A percentile compares a stretch with the other conserved stretches of the same genome.
These are phyloP conservation scores for Alternaria brassicicola DNA, from an alignment of 2,329 filamentous ascomycete genomes.

Conservation along the genomic window DNA sequence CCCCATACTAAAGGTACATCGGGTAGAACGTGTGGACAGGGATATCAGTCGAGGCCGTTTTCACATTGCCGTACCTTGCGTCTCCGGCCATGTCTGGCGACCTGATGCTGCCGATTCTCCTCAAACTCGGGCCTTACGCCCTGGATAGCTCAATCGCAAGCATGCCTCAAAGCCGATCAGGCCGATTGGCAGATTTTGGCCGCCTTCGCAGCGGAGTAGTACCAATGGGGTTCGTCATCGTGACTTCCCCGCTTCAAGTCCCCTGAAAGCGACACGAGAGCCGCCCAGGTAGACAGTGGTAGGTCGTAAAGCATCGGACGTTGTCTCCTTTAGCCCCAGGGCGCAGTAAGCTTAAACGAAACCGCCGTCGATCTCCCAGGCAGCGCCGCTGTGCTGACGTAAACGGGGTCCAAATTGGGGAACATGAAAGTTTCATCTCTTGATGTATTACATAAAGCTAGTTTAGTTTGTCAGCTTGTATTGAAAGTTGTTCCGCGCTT, in stretches of 20 bases:
- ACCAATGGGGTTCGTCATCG: background rate
- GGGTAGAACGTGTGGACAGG: rapidly evolving
- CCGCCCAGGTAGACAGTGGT: background rate
- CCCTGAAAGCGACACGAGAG: background rate
- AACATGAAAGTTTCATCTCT: background rate
- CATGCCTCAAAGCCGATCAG: background rate
- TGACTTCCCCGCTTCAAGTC: background rate
- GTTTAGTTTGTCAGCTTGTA: background rate
- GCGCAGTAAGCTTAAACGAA: background rate
- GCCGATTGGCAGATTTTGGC: background rate
- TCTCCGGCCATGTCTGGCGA: background rate
- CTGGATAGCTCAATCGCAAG: background rate
- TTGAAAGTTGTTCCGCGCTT: background rate
- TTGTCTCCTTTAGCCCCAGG: background rate
- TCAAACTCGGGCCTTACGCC: background rate
- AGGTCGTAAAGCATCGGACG: background rate
- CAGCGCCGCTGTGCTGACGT: background rate
- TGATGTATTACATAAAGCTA: background rate
- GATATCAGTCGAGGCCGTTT: no score
- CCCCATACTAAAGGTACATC: background rate
- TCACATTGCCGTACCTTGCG: background rate
- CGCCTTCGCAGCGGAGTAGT: background rate
- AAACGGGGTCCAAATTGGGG: background rate
- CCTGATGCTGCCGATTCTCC: background rate
- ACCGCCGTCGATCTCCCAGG: background rate